These are phyloP conservation scores for Kodamaea kaohsiungensis DNA, from an alignment of 805 yeast genomes.

Conservation along the genomic window DNA sequence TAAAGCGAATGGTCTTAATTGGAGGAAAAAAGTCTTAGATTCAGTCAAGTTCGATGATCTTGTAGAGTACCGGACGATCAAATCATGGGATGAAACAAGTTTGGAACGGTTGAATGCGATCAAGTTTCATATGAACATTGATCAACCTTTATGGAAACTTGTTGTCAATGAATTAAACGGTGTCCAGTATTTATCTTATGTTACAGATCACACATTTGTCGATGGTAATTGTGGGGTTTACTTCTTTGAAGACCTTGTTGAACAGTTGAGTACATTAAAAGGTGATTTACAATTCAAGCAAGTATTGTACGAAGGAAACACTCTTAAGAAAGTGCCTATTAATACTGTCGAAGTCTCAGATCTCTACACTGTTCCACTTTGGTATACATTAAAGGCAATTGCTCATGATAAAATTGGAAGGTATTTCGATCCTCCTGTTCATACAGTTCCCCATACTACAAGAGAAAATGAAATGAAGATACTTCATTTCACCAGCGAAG, in stretches of 20 bases:
- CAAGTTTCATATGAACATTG: background rate
- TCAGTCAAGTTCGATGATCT: conserved; percentile 5
- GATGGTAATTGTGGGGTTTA: conserved; percentile 2
- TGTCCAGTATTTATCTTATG: conserved; percentile 3
- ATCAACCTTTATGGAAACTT: conserved; percentile 5
- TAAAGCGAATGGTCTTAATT: background rate
- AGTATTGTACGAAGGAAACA: background rate
- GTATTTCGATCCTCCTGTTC: background rate
- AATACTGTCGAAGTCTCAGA: background rate
- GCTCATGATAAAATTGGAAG: background rate
- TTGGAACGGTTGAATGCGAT: background rate
- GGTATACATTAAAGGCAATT: background rate
- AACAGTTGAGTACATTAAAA: background rate
- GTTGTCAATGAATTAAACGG: background rate
- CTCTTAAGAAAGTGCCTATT: background rate
- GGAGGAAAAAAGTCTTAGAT: background rate
- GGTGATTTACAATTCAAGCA: background rate
- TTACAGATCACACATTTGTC: background rate
- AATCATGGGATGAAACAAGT: background rate
- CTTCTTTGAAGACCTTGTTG: conserved; percentile 4
- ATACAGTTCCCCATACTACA: background rate
- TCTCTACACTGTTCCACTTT: background rate
- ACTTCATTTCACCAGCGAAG: background rate
- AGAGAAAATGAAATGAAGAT: background rate
- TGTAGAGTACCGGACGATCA: conserved; percentile 1